A percentile compares a stretch with the other conserved stretches of the same genome.
phyloP scores from a whole-genome alignment of 495 filamentous ascomycete species.

The Hypoxylon rickii region DNA sequence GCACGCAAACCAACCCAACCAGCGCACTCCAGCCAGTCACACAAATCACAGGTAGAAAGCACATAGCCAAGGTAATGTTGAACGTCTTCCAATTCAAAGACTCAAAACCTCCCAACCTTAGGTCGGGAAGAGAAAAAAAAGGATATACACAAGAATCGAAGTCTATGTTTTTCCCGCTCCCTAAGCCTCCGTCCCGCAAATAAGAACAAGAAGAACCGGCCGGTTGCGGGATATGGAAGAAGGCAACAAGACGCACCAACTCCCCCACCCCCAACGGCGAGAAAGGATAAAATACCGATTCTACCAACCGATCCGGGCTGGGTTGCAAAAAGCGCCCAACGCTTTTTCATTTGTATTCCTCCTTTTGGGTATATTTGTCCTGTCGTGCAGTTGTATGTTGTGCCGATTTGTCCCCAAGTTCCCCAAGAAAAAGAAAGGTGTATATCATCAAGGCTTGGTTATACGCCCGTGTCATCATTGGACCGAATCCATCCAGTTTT shows the following conservation, averaged over 20 bases:
- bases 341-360: background rate
- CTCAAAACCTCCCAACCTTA: slow-evolving; percentile 10
- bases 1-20: background rate
- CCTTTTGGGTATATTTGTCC: slow-evolving; percentile 15
- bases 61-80: background rate
- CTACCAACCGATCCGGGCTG: slow-evolving; percentile 14
- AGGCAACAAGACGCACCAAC: slow-evolving; percentile 9
- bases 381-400: background rate
- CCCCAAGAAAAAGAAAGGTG: slow-evolving; percentile 8
- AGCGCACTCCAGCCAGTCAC: background rate
- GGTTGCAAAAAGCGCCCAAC: slow-evolving; percentile 14
- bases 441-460: slow-evolving; percentile 26
- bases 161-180: slow-evolving; percentile 29
- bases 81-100: slow-evolving; percentile 17
- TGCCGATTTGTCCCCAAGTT: background rate
- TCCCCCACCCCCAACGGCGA: background rate
- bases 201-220: too few relatives aligned
- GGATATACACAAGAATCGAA: slow-evolving; percentile 42
- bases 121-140: too few relatives aligned
- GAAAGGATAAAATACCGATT: background rate
- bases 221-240: too few relatives aligned
- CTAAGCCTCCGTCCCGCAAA: background rate
- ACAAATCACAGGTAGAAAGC: too few relatives aligned
- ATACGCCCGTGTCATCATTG: slow-evolving; percentile 13
- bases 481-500: slow-evolving; percentile 4